Conservation (phyloP, 192 early-diverging fungal species). For the Coemansia aciculifera region DNA sequence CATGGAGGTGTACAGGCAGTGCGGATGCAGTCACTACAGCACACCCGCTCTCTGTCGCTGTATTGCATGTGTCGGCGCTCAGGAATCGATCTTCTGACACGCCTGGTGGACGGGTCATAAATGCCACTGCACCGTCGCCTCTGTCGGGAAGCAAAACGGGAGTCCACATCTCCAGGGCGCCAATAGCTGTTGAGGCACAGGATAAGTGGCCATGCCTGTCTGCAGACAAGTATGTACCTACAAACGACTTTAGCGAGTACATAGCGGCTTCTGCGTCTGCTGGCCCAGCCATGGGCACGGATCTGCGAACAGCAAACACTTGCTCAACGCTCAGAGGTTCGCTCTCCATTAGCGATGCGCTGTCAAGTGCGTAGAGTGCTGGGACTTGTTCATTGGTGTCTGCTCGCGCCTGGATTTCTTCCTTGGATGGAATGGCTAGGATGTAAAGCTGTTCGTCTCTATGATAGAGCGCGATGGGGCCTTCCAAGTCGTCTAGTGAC, state of each 20-base stretch:
- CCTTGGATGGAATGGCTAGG: conserved; percentile 15
- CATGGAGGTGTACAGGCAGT: background rate
- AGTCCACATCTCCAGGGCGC: conserved; percentile 43
- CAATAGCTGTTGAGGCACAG: conserved; percentile 30
- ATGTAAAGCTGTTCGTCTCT: conserved; percentile 11
- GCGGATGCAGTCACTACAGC: background rate
- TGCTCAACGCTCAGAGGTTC: conserved; percentile 32
- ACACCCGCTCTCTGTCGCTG: background rate
- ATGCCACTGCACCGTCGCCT: conserved; percentile 38
- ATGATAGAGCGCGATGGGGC: conserved; percentile 27
- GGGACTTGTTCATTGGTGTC: background rate
- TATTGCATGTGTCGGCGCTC: conserved; percentile 3
- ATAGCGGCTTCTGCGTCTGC: conserved; percentile 16
- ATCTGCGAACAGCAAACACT: conserved; percentile 41
- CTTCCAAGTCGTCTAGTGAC: conserved; percentile 25
- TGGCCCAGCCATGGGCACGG: conserved; percentile 17
- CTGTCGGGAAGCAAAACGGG: conserved; percentile 33
- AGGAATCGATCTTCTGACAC: conserved; percentile 13
- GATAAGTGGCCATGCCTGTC: conserved; percentile 10
- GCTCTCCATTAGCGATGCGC: conserved; percentile 6
- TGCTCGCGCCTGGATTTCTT: conserved; percentile 4
- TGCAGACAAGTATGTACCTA: conserved; percentile 26
- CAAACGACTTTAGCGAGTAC: conserved; percentile 33
- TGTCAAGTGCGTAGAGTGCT: conserved; percentile 6
- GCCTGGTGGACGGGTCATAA: conserved; percentile 23